Evolutionary conservation across 495 filamentous ascomycete genomes (phyloP).

Genomic region (Penicillium herquei): DNA sequence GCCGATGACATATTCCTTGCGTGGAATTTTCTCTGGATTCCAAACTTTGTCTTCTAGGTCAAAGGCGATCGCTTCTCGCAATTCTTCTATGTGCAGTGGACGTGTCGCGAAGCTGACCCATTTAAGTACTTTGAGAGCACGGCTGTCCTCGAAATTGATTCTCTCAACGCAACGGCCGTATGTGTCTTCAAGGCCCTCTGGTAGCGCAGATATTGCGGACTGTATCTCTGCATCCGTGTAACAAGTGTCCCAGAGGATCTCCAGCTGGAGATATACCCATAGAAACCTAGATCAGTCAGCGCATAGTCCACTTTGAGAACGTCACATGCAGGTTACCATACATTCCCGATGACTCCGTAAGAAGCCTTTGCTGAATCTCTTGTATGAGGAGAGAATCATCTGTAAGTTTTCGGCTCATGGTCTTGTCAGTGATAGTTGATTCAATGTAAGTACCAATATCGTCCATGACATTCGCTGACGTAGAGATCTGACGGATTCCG

Average conservation of each 20-base stretch:
- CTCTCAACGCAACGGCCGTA: conserved; percentile 20
- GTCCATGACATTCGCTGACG: conserved; percentile 16
- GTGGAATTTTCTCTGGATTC: conserved; percentile 22
- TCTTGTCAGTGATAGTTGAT: conserved; percentile 20
- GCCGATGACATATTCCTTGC: conserved; percentile 22
- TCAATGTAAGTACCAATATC: conserved; percentile 25
- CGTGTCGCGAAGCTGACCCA: conserved; percentile 31
- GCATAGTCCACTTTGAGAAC: background rate
- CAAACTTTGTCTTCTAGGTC: conserved; percentile 20
- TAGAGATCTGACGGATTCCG: conserved; percentile 20
- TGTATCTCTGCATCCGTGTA: conserved; percentile 23
- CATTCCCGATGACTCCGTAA: background rate
- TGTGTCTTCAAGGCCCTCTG: conserved; percentile 27
- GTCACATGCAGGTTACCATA: background rate
- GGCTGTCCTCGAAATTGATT: conserved; percentile 12
- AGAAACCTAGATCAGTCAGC: conserved; percentile 19
- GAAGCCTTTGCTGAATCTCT: background rate
- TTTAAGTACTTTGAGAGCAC: conserved; percentile 16
- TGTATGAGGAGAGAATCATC: conserved; percentile 14
- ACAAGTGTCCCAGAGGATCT: conserved; percentile 30
- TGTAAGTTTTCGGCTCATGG: conserved; percentile 17
- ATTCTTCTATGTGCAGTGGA: conserved; percentile 32
- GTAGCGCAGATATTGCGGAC: conserved; percentile 16
- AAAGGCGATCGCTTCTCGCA: conserved; percentile 35
- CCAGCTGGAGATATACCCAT: conserved; percentile 31